A percentile compares a stretch with the other conserved stretches of the same genome.
Evolutionary conservation across 2,329 filamentous ascomycete genomes (phyloP).

Genomic region (Fusarium mexicanum): DNA sequence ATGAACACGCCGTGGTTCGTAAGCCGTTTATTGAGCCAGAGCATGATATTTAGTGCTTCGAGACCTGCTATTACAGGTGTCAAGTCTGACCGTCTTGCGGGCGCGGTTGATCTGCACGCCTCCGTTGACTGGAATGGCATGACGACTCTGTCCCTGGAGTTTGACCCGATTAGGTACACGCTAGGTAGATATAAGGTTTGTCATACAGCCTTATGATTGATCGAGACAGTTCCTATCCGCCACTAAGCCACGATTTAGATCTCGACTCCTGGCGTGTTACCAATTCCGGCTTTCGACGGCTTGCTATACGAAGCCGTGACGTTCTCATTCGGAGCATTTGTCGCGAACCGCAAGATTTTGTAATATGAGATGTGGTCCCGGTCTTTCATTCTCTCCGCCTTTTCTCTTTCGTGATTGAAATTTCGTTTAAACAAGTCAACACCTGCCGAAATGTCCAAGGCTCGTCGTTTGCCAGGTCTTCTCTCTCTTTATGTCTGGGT

Average conservation of each 20-base stretch:
- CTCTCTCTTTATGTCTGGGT: background rate
- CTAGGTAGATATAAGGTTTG: background rate
- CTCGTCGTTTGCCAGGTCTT: background rate
- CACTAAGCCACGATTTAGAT: background rate
- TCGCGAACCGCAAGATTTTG: background rate
- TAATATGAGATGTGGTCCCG: fast-evolving
- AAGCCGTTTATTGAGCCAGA: background rate
- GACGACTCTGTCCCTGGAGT: too few relatives aligned
- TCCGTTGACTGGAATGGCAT: too few relatives aligned
- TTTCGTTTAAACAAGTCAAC: background rate
- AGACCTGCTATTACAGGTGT: background rate
- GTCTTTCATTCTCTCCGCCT: fast-evolving
- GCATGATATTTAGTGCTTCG: background rate
- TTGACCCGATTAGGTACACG: background rate
- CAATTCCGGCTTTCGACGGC: background rate
- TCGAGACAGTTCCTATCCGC: background rate
- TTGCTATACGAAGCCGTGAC: background rate
- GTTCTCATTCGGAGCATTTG: background rate
- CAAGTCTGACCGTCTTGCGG: background rate
- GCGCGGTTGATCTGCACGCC: too few relatives aligned
- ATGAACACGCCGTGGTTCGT: fast-evolving
- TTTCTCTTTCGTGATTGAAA: fast-evolving
- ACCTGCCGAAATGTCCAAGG: background rate
- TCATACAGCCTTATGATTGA: background rate
- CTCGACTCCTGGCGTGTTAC: background rate